These are phyloP conservation scores for Globisporangium yorkense DNA, from an alignment of 352 stramenopile species.

Conservation along the genomic window DNA sequence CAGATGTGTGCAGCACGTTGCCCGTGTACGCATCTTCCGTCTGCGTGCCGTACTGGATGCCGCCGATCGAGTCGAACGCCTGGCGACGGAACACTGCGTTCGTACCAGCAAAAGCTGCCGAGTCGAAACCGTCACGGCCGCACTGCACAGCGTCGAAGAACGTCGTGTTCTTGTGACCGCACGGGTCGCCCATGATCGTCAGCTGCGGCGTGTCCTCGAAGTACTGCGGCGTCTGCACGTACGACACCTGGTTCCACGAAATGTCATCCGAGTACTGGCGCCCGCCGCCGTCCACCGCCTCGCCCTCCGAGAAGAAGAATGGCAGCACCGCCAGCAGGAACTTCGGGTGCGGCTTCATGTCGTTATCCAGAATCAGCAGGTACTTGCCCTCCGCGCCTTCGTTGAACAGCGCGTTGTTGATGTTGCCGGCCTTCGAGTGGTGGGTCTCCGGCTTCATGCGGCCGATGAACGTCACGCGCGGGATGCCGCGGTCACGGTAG, in stretches of 20 bases:
- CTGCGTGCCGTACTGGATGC: slow-evolving; percentile 87
- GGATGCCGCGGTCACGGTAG: slow-evolving; percentile 85
- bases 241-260: slow-evolving; percentile 87
- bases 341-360: slow-evolving; percentile 90
- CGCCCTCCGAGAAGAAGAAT: slow-evolving; percentile 88
- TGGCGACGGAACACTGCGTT: slow-evolving; percentile 88
- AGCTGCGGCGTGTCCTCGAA: slow-evolving; percentile 85
- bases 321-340: slow-evolving; percentile 81
- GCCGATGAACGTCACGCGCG: slow-evolving; percentile 81
- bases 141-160: slow-evolving; percentile 89
- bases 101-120: slow-evolving; percentile 82
- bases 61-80: slow-evolving; percentile 85
- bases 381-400: slow-evolving; percentile 87
- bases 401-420: slow-evolving; percentile 90
- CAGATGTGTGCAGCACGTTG: slow-evolving; percentile 78
- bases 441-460: slow-evolving; percentile 87
- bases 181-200: slow-evolving; percentile 82
- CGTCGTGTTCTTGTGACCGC: slow-evolving; percentile 88
- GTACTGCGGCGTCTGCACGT: slow-evolving; percentile 89
- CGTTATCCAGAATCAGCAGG: slow-evolving; percentile 89
- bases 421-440: slow-evolving; percentile 91
- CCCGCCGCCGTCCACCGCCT: slow-evolving; percentile 75
- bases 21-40: slow-evolving; percentile 89
- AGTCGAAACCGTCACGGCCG: slow-evolving; percentile 85
- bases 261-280: slow-evolving; percentile 88